Conservation (phyloP, 1,139 yeast species). For the Wickerhamomyces sp. region DNA sequence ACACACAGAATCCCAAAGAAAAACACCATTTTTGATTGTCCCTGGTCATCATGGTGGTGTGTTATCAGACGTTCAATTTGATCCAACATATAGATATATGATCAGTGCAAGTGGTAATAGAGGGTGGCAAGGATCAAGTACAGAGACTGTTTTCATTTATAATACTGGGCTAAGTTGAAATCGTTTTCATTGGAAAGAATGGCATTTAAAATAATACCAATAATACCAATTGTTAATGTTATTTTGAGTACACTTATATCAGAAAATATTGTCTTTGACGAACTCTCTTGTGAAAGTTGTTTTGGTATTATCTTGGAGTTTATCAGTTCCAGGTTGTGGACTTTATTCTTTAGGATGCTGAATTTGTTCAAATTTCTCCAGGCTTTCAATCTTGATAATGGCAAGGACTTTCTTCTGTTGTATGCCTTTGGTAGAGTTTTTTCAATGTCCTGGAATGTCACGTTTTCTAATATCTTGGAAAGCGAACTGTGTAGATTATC, state of each 20-base stretch:
- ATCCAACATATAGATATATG: conserved; percentile 83
- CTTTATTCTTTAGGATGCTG: conserved; percentile 11
- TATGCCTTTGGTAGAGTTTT: conserved; percentile 2
- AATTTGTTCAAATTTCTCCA: conserved; percentile 8
- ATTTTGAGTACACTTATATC: conserved; percentile 5
- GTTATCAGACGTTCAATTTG: conserved; percentile 67
- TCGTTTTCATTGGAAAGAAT: conserved; percentile 10
- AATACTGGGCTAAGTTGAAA: conserved; percentile 45
- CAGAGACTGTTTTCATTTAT: conserved; percentile 78
- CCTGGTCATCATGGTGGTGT: conserved; percentile 69
- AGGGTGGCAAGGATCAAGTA: conserved; percentile 86
- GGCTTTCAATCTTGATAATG: conserved; percentile 4
- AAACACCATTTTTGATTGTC: conserved; percentile 47
- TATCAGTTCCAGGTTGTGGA: not conserved
- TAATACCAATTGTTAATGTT: conserved; percentile 11
- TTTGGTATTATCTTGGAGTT: not conserved
- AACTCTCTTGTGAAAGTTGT: too few relatives aligned
- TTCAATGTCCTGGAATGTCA: conserved; percentile 5
- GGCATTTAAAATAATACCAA: conserved; percentile 9
- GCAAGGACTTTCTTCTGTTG: not conserved
- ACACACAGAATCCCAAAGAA: conserved; percentile 36
- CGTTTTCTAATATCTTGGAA: conserved; percentile 10
- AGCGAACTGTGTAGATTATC: conserved; percentile 17
- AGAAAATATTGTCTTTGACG: not conserved
- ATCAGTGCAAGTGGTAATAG: conserved; percentile 91